Evolutionary conservation across 306 rosid species (phyloP).

Genomic region (Vigna trinervia): DNA sequence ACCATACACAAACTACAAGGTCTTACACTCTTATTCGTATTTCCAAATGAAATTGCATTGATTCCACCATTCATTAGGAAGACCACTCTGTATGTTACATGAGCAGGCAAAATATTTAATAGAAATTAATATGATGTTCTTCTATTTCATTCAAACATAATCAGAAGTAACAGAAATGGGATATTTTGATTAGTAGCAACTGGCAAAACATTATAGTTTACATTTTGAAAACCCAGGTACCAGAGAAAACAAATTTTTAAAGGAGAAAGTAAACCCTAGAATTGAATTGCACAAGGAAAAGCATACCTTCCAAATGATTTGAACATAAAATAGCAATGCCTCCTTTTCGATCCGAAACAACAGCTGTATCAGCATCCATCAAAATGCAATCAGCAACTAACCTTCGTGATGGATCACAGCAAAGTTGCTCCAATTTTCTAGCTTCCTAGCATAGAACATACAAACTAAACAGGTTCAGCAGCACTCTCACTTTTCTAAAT

Average conservation of each 20-base stretch:
- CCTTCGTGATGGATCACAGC: conserved; percentile 82
- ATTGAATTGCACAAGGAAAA: conserved; percentile 11
- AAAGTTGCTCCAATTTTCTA: conserved; percentile 80
- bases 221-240: conserved; percentile 25
- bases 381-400: conserved; percentile 93
- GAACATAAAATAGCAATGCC: conserved; percentile 82
- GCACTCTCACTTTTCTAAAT: conserved; percentile 7
- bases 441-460: conserved; percentile 65
- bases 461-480: conserved; percentile 43
- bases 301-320: conserved; percentile 77
- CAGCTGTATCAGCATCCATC: conserved; percentile 79
- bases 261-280: conserved; percentile 16
- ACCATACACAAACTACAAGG: conserved; percentile 39
- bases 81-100: conserved; percentile 24
- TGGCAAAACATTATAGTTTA: neutral
- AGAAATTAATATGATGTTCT: conserved; percentile 15
- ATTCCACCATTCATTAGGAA: conserved; percentile 28
- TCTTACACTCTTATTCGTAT: conserved; percentile 5
- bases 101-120: conserved; percentile 27
- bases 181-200: conserved; percentile 23
- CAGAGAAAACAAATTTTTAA: conserved; percentile 32
- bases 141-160: conserved; percentile 12
- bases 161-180: neutral
- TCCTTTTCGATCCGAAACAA: conserved; percentile 97
- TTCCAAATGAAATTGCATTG: conserved; percentile 19